Conservation (phyloP, 2,329 filamentous ascomycete species). For the Cryphonectria parasitica region DNA sequence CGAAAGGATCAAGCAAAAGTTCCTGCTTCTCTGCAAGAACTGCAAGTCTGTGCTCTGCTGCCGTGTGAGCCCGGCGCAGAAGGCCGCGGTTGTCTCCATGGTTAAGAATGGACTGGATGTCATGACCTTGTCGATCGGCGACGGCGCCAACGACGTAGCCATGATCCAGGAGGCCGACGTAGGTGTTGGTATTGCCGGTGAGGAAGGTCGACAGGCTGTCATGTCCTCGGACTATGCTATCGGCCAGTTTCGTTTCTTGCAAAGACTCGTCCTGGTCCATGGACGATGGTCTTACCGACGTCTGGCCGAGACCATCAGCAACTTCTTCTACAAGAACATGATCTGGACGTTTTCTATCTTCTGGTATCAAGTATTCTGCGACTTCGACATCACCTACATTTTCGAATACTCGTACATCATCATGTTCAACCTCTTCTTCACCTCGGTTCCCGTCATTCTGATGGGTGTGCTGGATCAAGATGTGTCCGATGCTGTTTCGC, state of each 20-base stretch:
- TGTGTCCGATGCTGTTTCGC: constrained; percentile 88
- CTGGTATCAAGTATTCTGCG: constrained; percentile 95
- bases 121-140: constrained; percentile 92
- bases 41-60: constrained; percentile 97
- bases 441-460: constrained; percentile 89
- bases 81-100: constrained; percentile 94
- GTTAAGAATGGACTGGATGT: constrained; percentile 94
- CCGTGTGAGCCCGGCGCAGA: constrained; percentile 94
- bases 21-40: constrained; percentile 92
- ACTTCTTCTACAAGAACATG: constrained; percentile 99
- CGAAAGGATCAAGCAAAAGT: constrained; percentile 84
- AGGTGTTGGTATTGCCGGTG: constrained; percentile 93
- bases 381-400: constrained; percentile 95
- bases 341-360: constrained; percentile 96
- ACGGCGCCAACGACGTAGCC: constrained; percentile 93
- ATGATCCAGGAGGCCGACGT: constrained; percentile 98
- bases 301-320: constrained; percentile 89
- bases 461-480: constrained; percentile 98
- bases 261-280: constrained; percentile 84
- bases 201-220: constrained; percentile 88
- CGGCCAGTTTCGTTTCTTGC: constrained; percentile 88
- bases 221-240: constrained; percentile 98
- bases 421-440: constrained; percentile 95
- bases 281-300: constrained; percentile 96
- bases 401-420: constrained; percentile 99